Conservation (phyloP, 2,329 filamentous ascomycete species). For the Trichoderma breve region DNA sequence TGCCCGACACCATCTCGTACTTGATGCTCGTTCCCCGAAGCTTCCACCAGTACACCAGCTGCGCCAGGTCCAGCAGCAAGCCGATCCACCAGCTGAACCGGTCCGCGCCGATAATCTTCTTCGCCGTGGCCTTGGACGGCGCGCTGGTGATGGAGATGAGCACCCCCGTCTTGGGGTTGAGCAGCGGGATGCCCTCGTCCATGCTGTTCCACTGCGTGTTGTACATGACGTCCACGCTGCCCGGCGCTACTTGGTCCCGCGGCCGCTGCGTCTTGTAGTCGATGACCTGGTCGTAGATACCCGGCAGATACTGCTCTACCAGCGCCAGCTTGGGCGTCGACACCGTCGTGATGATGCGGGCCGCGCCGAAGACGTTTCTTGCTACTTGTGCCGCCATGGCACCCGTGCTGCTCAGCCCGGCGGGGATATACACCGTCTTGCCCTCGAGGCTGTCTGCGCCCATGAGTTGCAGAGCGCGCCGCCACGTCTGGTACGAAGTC, state of each 20-base stretch:
- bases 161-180: slow-evolving; percentile 38
- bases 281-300: slow-evolving; percentile 49
- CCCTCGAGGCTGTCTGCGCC: slow-evolving; percentile 43
- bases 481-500: slow-evolving; percentile 46
- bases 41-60: slow-evolving; percentile 42
- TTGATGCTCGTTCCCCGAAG: slow-evolving; percentile 44
- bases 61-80: slow-evolving; percentile 36
- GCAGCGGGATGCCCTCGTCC: slow-evolving; percentile 38
- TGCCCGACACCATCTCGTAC: slow-evolving; percentile 46
- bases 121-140: slow-evolving; percentile 33
- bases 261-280: slow-evolving; percentile 49
- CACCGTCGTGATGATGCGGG: slow-evolving; percentile 49
- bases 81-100: slow-evolving; percentile 39
- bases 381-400: slow-evolving; percentile 48
- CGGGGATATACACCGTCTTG: slow-evolving; percentile 52
- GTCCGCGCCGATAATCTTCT: slow-evolving; percentile 33
- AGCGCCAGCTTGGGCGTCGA: slow-evolving; percentile 51
- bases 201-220: slow-evolving; percentile 47
- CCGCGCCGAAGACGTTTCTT: slow-evolving; percentile 48
- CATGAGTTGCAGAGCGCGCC: slow-evolving; percentile 37
- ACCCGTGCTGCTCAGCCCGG: slow-evolving; percentile 49
- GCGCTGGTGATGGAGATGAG: slow-evolving; percentile 42
- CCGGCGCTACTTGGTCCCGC: slow-evolving; percentile 36
- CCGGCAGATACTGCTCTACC: slow-evolving; percentile 42
- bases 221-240: slow-evolving; percentile 49